Base-by-base conservation (phyloP, 768 basidiomycete genomes). In the Neoboletus subvelutipes region DNA sequence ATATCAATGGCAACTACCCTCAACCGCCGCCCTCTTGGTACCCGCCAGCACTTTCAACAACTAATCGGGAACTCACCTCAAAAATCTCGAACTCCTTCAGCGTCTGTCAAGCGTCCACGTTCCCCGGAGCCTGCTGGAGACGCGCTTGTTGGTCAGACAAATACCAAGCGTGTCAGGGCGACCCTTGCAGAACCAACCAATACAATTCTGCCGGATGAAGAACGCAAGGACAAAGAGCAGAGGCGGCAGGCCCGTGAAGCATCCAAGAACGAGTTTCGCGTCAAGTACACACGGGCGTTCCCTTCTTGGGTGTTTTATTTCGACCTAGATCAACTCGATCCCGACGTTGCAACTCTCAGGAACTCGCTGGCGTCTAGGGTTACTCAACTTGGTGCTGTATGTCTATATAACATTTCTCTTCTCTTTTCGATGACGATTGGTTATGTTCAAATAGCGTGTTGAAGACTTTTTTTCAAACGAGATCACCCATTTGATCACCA, bases 401-500 rank as follows among this genome's bases (percentile, higher is more conserved):
- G 92, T 82, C 45, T 17, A 41, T 40, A 36, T 31, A 22, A 26
- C 46, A 29, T n/a, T 31, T 49, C 37, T 50, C 28, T 33, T 45
- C 22, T 54, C 29, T 48, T 53, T 26, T 49, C 12, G 22, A 50
- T 31, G 47, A 41, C 34, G 34, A 58, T 56, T 49, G 26, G 52
- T 50, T 50, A 43, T n/a, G 17, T 41, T 48, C 43, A 50, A 20
- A 56, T 66, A 98, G 97, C 79, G 78, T 54, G 82, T 93, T 54
- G 92, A 96, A 49, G 82, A 86, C 58, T 97, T 97, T 79, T 95
- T 98, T 72, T 92, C 90, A 31, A 85, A 80, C 47, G 80, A 84
- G 47, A 84, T 96, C 26, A 94, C 94, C 0, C 96, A 98, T 75
- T 80, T 98, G 60, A 86, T 96, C 67, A 90, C 89, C 52, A 81